Conservation (phyloP, 208 protist genomes). For the Acanthamoeba royreba region DNA sequence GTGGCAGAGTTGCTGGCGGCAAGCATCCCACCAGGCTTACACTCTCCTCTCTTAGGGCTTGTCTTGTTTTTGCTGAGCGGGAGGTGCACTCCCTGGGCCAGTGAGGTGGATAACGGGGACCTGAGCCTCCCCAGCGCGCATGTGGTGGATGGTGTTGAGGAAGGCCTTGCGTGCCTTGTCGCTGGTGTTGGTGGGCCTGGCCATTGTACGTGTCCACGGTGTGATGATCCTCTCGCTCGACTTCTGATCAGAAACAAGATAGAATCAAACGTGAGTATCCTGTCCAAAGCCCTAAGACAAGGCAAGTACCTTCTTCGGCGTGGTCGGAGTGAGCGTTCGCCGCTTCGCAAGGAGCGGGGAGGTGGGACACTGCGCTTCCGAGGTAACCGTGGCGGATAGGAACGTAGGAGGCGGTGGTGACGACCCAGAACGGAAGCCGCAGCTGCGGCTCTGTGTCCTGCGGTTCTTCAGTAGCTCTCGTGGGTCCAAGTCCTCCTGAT, state of each 20-base stretch:
- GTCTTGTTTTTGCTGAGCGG: too few species aligned
- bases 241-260: neutral
- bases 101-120: too few species aligned
- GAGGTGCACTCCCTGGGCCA: too few species aligned
- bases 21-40: too few species aligned
- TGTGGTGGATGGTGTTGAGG: constrained; percentile 7
- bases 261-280: neutral
- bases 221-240: neutral
- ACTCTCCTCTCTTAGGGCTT: too few species aligned
- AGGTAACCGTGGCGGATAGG: neutral
- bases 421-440: neutral
- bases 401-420: neutral
- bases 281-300: neutral
- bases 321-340: neutral
- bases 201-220: neutral
- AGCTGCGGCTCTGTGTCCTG: too few species aligned
- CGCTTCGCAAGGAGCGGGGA: neutral
- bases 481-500: too few species aligned
- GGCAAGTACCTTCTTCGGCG: neutral
- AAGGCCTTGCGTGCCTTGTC: neutral
- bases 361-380: neutral
- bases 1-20: too few species aligned
- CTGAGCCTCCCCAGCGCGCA: too few species aligned
- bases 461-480: too few species aligned
- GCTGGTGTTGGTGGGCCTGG: neutral